A percentile compares a stretch with the other conserved stretches of the same genome.
These are phyloP conservation scores for Solanum aculeatissimum DNA, from an alignment of 305 asterid genomes.

Conservation along the genomic window DNA sequence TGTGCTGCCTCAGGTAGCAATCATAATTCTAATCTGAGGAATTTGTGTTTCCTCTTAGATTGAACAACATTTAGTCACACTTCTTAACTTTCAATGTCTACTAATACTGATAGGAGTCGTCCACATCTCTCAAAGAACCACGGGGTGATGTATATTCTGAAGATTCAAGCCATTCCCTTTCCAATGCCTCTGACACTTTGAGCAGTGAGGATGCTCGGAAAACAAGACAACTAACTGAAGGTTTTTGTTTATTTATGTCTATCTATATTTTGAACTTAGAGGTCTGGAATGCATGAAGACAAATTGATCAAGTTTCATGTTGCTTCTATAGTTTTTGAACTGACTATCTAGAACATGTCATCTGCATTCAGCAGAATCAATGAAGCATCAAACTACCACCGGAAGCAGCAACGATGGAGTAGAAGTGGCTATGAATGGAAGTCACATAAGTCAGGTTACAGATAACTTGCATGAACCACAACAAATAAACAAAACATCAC, in stretches of 20 bases:
- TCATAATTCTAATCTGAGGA: conserved; percentile 3
- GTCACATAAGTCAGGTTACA: conserved; percentile 48
- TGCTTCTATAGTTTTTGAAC: background rate
- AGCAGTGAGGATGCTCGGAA: conserved; percentile 38
- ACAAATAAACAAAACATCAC: conserved; percentile 6
- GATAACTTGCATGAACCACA: conserved; percentile 11
- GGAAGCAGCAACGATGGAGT: background rate
- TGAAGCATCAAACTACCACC: conserved; percentile 20
- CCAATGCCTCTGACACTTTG: conserved; percentile 23
- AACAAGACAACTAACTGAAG: conserved; percentile 66
- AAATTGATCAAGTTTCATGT: background rate
- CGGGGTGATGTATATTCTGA: conserved; percentile 46
- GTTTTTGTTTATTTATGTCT: conserved; percentile 13
- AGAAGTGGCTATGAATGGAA: conserved; percentile 20
- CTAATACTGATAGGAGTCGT: conserved; percentile 43
- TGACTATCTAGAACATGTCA: background rate
- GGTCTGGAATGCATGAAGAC: background rate
- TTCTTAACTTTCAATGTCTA: conserved; percentile 4
- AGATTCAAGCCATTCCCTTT: conserved; percentile 18
- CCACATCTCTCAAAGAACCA: conserved; percentile 47
- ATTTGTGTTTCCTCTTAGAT: background rate
- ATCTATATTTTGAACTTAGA: background rate
- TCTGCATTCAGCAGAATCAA: conserved; percentile 24
- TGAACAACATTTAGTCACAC: background rate
- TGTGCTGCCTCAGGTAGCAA: conserved; percentile 72